These are phyloP conservation scores for Luffa acutangula DNA, from an alignment of 306 rosid genomes.

Conservation along the genomic window DNA sequence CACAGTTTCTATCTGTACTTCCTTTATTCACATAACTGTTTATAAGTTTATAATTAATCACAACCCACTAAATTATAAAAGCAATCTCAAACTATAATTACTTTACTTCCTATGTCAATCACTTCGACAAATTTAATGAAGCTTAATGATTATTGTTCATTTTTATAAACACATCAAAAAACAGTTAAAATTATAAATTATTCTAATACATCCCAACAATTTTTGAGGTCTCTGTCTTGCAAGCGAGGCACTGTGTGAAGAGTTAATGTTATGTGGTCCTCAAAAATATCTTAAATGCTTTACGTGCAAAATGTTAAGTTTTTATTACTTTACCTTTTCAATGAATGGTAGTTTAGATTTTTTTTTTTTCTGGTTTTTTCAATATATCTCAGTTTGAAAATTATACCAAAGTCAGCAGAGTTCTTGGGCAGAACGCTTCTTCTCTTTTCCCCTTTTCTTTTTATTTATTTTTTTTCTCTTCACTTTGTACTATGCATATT, in stretches of 20 bases:
- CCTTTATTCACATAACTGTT: background rate
- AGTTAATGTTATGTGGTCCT: conserved; percentile 8
- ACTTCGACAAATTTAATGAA: background rate
- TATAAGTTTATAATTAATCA: background rate
- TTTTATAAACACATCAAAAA: too few relatives aligned
- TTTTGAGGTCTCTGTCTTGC: background rate
- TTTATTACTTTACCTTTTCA: background rate
- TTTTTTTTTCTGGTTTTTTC: background rate
- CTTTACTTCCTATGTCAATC: background rate
- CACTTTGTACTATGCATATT: background rate
- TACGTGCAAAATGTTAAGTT: background rate
- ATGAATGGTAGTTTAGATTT: background rate
- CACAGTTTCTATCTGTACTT: background rate
- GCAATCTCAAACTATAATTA: background rate
- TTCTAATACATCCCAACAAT: background rate
- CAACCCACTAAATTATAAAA: background rate
- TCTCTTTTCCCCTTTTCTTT: background rate
- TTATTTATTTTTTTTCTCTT: background rate
- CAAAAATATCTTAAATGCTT: background rate
- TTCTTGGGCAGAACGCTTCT: background rate
- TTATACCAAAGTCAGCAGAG: conserved; percentile 4
- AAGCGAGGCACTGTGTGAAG: background rate
- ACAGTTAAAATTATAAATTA: too few relatives aligned
- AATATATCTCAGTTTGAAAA: background rate
- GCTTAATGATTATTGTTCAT: background rate